Conservation (phyloP, 495 filamentous ascomycete species). For the Neurospora sp. region DNA sequence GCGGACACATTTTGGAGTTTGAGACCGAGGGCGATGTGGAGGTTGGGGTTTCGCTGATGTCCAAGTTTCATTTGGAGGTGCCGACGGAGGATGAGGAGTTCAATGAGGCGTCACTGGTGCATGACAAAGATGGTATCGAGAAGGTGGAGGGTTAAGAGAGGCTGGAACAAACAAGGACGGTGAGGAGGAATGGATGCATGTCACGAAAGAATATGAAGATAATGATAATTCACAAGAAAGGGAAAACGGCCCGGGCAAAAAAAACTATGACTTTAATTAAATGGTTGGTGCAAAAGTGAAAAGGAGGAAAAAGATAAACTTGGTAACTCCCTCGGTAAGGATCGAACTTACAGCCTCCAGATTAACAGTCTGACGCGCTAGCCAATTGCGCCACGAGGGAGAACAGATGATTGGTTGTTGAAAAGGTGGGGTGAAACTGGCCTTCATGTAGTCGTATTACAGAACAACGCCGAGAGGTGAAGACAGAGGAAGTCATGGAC, state of each 20-base stretch:
- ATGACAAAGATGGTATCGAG: constrained; percentile 23
- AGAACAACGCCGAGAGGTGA: neutral
- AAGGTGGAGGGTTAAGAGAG: constrained; percentile 21
- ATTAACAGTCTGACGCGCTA: constrained; percentile 5
- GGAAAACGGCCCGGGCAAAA: neutral
- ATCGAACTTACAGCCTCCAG: constrained; percentile 4
- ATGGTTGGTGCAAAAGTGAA: neutral
- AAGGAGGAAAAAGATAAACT: neutral
- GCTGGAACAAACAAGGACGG: neutral
- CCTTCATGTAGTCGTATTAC: neutral
- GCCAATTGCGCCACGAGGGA: constrained; percentile 11
- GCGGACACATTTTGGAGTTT: constrained; percentile 41
- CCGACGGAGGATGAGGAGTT: constrained; percentile 33
- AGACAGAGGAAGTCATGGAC: neutral
- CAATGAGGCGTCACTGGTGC: constrained; percentile 26
- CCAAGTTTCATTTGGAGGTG: constrained; percentile 28
- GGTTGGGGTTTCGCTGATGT: constrained; percentile 22
- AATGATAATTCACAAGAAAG: neutral
- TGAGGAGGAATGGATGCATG: neutral
- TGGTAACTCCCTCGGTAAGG: neutral
- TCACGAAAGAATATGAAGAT: neutral
- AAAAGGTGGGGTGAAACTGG: neutral
- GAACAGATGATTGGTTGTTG: neutral
- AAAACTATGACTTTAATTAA: neutral
- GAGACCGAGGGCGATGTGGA: constrained; percentile 28